Evolutionary conservation across 2,329 filamentous ascomycete species (phyloP).

Genomic region (Daldinia sp.): DNA sequence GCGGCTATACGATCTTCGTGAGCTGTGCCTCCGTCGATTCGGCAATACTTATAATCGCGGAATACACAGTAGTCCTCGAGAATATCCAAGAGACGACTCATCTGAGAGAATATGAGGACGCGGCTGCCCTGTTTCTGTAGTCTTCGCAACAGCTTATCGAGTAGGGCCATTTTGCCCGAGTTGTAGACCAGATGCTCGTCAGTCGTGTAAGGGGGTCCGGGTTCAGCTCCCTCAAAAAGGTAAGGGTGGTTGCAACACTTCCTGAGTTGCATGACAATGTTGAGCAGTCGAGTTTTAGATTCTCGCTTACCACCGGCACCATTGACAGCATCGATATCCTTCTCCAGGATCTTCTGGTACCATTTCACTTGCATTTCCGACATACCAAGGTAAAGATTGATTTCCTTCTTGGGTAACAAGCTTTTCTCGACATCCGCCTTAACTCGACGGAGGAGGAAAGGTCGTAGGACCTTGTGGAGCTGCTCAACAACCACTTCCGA

Average conservation of each 20-base stretch:
- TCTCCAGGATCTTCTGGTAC: conserved; percentile 99
- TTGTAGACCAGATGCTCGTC: conserved; percentile 96
- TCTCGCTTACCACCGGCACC: conserved; percentile 96
- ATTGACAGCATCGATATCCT: conserved; percentile 98
- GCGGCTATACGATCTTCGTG: conserved; percentile 98
- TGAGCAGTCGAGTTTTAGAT: conserved; percentile 95
- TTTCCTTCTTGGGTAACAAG: conserved; percentile 93
- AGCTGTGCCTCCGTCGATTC: conserved; percentile 95
- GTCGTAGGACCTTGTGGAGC: conserved; percentile 89
- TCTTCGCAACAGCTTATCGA: conserved; percentile 89
- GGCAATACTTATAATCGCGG: conserved; percentile 93
- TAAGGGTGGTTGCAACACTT: conserved; percentile 99
- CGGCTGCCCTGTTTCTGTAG: conserved; percentile 89
- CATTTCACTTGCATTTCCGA: conserved; percentile 99
- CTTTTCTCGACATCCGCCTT: conserved; percentile 99
- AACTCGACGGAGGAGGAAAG: conserved; percentile 94
- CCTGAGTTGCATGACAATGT: conserved; percentile 99
- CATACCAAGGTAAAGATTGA: conserved; percentile 98
- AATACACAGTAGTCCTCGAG: conserved; percentile 99
- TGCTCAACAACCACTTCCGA: conserved; percentile 97
- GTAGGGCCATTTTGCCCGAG: conserved; percentile 95
- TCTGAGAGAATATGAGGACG: conserved; percentile 99
- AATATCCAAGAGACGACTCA: conserved; percentile 97
- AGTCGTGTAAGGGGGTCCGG: conserved; percentile 96
- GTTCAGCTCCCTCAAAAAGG: conserved; percentile 96